Evolutionary conservation across 306 rosid species (phyloP), one percentile per base, ranked within the genome.

Genomic region (Castanea mollissima): DNA sequence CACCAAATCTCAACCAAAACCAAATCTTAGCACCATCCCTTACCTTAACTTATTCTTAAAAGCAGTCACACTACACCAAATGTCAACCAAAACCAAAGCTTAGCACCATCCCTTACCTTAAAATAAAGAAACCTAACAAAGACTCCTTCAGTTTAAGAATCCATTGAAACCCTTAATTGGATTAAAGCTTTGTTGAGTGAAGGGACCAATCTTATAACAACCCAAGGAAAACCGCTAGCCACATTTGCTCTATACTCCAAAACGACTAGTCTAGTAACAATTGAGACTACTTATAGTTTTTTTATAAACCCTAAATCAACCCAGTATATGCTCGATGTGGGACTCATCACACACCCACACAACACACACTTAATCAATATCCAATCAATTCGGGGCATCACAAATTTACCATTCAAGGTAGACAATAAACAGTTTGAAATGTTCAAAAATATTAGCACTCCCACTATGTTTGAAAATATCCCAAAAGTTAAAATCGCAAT

Each of bases 11-110:
- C 13, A 10, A 4, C 9, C n/a, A 60, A 0, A 12, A 60, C 68
- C 68, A 60, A 60, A 60, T 60, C 35, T 60, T 60, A 60, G 68
- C 68, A 60, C 68, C 68, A 11, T 27, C 68, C 34, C 68, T 32
- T 21, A 60, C 34, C n/a, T 60, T 7, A 32, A 27, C 31, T 29
- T 29, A 2, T 29, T 29, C 31, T 29, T 60, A 7, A 13, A 60
- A 27, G 34, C 19, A 4, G 4, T 16, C 68, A 23, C 18, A 27
- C 35, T 25, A 60, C 16, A 60, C 68, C 35, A 60, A 60, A 13
- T 27, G 32, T 60, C 13, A 10, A 4, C 9, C n/a, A 60, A 0
- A 12, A 60, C 68, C 68, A 60, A 60, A 60, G 25, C 35, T 60
- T 60, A 60, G 68, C 68, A 60, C 68, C 68, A 11, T 27, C 68